These are phyloP conservation scores for Phaeosphaeria sp. DNA, from an alignment of 2,329 filamentous ascomycete genomes.

Conservation along the genomic window DNA sequence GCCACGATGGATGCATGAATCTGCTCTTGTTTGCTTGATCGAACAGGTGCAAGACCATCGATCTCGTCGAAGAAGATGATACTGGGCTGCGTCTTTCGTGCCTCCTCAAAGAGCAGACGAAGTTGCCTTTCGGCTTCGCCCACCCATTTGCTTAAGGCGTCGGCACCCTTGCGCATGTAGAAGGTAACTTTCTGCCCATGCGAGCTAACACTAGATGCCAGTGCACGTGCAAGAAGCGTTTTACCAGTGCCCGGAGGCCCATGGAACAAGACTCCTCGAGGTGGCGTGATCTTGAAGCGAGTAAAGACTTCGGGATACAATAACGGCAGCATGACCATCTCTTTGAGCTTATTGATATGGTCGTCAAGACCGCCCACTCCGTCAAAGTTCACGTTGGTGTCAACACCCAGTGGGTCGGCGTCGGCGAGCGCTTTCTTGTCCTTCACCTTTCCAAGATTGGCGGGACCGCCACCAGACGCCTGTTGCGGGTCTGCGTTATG, in stretches of 20 bases:
- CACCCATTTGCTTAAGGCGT: conserved; percentile 98
- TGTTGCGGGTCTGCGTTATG: conserved; percentile 64
- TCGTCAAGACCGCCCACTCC: conserved; percentile 91
- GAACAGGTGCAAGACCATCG: conserved; percentile 91
- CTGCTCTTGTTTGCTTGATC: conserved; percentile 98
- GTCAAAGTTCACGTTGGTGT: conserved; percentile 90
- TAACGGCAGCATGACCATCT: conserved; percentile 95
- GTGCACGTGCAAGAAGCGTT: conserved; percentile 89
- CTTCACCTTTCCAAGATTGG: conserved; percentile 91
- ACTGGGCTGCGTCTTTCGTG: conserved; percentile 91
- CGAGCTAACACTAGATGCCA: conserved; percentile 88
- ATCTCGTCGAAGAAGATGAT: conserved; percentile 99
- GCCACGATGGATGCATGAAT: conserved; percentile 90
- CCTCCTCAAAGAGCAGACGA: conserved; percentile 92
- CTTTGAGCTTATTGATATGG: conserved; percentile 96
- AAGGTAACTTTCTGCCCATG: conserved; percentile 96
- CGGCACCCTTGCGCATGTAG: conserved; percentile 98
- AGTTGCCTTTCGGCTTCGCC: conserved; percentile 97
- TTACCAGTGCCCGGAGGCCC: conserved; percentile 97
- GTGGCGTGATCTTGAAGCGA: conserved; percentile 90
- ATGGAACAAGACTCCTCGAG: conserved; percentile 93
- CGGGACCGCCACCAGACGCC: conserved; percentile 67
- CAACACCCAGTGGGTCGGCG: conserved; percentile 91
- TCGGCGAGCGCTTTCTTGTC: conserved; percentile 91
- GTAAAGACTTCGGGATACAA: conserved; percentile 95